Conservation (phyloP, 306 rosid species). For the Malus sylvestris region DNA sequence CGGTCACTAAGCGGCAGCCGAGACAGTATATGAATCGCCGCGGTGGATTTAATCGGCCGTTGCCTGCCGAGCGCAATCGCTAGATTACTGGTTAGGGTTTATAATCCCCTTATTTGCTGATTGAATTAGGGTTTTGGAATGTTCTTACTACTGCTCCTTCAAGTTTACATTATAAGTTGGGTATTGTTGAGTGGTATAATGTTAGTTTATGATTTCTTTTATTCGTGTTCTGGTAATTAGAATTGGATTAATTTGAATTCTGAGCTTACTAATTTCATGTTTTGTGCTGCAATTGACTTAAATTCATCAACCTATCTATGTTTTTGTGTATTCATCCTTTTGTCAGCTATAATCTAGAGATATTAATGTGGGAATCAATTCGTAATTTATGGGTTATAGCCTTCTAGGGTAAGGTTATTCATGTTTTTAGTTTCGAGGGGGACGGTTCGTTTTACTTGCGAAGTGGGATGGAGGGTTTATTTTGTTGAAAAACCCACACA, state of each 20-base stretch:
- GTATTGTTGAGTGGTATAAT: neutral
- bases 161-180: neutral
- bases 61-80: constrained; percentile 91
- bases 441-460: neutral
- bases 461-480: neutral
- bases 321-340: neutral
- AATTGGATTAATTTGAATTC: neutral
- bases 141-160: neutral
- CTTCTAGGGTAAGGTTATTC: neutral
- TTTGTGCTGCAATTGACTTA: neutral
- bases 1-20: constrained; percentile 80
- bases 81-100: constrained; percentile 36
- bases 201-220: neutral
- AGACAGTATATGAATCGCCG: constrained; percentile 98
- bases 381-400: neutral
- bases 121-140: neutral
- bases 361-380: neutral
- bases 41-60: constrained; percentile 95
- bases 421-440: neutral
- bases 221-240: neutral
- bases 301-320: too few species aligned
- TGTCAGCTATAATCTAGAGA: neutral
- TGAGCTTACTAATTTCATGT: neutral
- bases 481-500: too few species aligned
- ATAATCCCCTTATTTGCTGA: neutral